These are phyloP conservation scores for Lavandula angustifolia DNA, from an alignment of 257 asterid species.

Conservation along the genomic window DNA sequence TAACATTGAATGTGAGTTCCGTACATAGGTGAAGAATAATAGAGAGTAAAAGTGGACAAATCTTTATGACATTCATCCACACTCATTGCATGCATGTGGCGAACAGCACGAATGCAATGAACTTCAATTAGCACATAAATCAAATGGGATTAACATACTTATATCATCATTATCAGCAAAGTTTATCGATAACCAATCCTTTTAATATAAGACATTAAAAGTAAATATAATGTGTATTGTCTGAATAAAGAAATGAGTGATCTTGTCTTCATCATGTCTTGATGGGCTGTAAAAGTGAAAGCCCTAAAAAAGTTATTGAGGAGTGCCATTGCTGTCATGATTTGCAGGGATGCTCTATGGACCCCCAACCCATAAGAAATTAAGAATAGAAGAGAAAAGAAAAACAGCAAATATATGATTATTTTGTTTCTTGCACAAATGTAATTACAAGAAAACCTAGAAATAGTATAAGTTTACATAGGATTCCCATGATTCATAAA, in stretches of 20 bases:
- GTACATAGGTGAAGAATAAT: background rate
- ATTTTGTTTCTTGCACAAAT: slow-evolving; percentile 8
- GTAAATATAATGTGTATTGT: background rate
- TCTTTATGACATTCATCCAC: background rate
- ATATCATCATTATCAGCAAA: slow-evolving; percentile 17
- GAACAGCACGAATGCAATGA: slow-evolving; percentile 27
- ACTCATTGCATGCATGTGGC: slow-evolving; percentile 27
- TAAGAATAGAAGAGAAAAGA: background rate
- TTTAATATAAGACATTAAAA: slow-evolving; percentile 2
- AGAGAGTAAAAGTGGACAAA: background rate
- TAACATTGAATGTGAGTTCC: background rate
- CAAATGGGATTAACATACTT: slow-evolving; percentile 11
- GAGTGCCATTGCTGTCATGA: slow-evolving; percentile 49
- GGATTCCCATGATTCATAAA: slow-evolving; percentile 25
- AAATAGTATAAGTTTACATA: slow-evolving; percentile 19
- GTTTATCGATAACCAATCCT: background rate
- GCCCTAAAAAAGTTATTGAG: slow-evolving; percentile 21
- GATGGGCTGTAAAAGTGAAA: slow-evolving; percentile 52
- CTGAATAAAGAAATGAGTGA: slow-evolving; percentile 33
- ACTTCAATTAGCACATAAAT: background rate
- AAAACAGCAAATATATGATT: slow-evolving; percentile 22
- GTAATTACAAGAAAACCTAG: background rate
- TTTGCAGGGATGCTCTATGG: slow-evolving; percentile 41
- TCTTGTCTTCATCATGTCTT: slow-evolving; percentile 40
- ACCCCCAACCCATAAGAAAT: slow-evolving; percentile 32